phyloP scores from a whole-genome alignment of 1,284 basidiomycete species.

The Apiotrichum laibachii region DNA sequence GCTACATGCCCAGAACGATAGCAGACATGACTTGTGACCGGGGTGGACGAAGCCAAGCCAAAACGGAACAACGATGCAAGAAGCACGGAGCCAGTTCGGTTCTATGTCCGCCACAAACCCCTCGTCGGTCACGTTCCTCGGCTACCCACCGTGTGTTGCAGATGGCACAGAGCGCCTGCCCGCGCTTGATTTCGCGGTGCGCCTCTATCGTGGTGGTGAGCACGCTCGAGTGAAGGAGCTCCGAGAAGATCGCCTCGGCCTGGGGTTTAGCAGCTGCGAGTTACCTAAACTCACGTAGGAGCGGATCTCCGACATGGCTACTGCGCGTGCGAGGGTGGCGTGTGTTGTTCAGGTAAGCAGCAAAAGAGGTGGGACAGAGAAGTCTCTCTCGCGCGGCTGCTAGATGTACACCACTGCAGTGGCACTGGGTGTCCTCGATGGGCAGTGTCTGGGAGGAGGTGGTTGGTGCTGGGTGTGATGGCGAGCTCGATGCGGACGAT shows the following conservation, averaged over 20 bases:
- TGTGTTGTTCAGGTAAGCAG: background rate
- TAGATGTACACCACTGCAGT: too few relatives aligned
- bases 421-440: too few relatives aligned
- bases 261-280: conserved; percentile 8
- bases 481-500: conserved; percentile 1
- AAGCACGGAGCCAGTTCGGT: background rate
- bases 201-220: conserved; percentile 38
- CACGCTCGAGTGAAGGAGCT: conserved; percentile 40
- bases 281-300: conserved; percentile 7
- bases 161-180: conserved; percentile 24
- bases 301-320: conserved; percentile 17
- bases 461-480: background rate
- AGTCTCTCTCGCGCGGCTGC: too few relatives aligned
- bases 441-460: too few relatives aligned
- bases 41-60: too few relatives aligned
- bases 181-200: conserved; percentile 45
- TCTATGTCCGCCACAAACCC: background rate
- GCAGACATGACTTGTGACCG: too few relatives aligned
- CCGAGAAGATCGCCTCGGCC: conserved; percentile 37
- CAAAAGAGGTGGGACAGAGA: too few relatives aligned
- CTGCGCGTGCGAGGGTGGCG: too few relatives aligned
- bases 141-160: conserved; percentile 39
- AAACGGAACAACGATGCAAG: background rate
- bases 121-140: background rate
- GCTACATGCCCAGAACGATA: background rate